phyloP scores from a whole-genome alignment of 176 grass and related monocot genomes.

The Hyparrhenia diplandra region DNA sequence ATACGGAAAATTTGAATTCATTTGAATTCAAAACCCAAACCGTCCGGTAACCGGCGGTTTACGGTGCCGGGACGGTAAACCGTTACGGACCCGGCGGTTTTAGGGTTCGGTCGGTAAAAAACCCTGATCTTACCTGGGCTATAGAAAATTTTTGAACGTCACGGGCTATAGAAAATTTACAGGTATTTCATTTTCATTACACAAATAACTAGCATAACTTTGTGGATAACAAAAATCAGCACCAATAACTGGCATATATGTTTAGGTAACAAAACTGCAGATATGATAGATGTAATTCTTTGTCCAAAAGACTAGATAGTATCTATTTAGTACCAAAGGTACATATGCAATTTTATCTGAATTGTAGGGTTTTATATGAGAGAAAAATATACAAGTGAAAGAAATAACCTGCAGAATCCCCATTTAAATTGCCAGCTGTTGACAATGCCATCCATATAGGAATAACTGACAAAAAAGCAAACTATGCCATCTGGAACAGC shows the following conservation, averaged over 20 bases:
- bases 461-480: conserved; percentile 98
- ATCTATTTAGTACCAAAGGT: background rate
- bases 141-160: too few relatives aligned
- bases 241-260: background rate
- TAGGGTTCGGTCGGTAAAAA: too few relatives aligned
- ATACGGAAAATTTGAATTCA: too few relatives aligned
- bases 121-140: too few relatives aligned
- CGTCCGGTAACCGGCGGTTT: too few relatives aligned
- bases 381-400: conserved; percentile 14
- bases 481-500: conserved; percentile 94
- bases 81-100: too few relatives aligned
- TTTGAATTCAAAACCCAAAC: too few relatives aligned
- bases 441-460: conserved; percentile 99
- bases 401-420: conserved; percentile 86
- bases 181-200: background rate
- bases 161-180: too few relatives aligned
- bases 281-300: conserved; percentile 1
- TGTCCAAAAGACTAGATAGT: background rate
- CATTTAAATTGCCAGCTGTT: conserved; percentile 98
- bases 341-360: background rate
- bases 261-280: background rate
- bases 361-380: conserved; percentile 1
- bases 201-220: background rate
- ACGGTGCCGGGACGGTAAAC: too few relatives aligned
- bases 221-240: background rate